Evolutionary conservation across 192 early-diverging fungal species (phyloP).

Genomic region (Backusella mclennaniae): DNA sequence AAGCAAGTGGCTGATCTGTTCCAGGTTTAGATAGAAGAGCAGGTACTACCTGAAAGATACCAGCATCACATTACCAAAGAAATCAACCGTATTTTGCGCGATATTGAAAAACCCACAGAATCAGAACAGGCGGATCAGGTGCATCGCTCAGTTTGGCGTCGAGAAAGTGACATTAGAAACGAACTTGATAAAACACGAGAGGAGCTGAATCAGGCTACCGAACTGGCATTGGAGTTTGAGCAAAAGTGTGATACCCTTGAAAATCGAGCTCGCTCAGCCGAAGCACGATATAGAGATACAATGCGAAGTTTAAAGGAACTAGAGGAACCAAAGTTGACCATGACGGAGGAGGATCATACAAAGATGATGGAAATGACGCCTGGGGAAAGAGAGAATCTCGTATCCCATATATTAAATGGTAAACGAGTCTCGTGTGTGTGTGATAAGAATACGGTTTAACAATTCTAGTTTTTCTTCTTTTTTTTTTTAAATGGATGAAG

Average conservation of each 20-base stretch:
- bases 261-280: constrained; percentile 21
- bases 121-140: constrained; percentile 26
- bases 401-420: constrained; percentile 38
- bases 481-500: neutral
- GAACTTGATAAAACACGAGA: constrained; percentile 31
- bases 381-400: constrained; percentile 20
- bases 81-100: constrained; percentile 80
- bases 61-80: constrained; percentile 78
- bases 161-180: constrained; percentile 34
- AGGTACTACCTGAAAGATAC: constrained; percentile 70
- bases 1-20: neutral
- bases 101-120: constrained; percentile 54
- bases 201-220: constrained; percentile 26
- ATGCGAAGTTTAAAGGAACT: constrained; percentile 22
- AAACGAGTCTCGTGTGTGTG: neutral
- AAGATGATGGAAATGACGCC: neutral
- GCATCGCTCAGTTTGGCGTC: constrained; percentile 32
- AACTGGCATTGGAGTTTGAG: constrained; percentile 25
- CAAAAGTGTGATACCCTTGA: constrained; percentile 28
- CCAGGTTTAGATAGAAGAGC: constrained; percentile 66
- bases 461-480: too few species aligned
- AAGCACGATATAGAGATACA: constrained; percentile 25
- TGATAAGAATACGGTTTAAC: neutral
- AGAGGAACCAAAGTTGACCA: neutral
- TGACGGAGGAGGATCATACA: neutral